These are phyloP conservation scores for Aspergillus asperescens DNA, from an alignment of 495 filamentous ascomycete genomes.

Conservation along the genomic window DNA sequence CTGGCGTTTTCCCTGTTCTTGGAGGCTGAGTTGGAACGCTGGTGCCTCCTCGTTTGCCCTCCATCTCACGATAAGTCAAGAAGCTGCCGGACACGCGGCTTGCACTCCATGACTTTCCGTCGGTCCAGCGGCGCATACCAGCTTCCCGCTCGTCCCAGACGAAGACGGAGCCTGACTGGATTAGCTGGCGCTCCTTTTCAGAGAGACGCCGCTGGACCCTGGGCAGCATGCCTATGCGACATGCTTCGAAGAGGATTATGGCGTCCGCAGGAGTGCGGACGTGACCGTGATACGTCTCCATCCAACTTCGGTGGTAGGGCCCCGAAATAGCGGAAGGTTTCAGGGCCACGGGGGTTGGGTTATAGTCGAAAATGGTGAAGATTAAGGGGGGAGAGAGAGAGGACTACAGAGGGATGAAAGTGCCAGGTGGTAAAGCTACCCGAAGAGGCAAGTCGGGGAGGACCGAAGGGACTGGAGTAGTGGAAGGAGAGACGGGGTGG, in stretches of 20 bases:
- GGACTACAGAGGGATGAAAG: background rate
- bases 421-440: too few species aligned
- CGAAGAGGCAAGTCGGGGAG: conserved; percentile 9
- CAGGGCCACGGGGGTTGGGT: conserved; percentile 24
- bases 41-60: conserved; percentile 78
- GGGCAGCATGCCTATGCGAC: conserved; percentile 80
- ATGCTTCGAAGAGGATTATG: conserved; percentile 96
- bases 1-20: conserved; percentile 71
- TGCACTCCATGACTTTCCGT: conserved; percentile 98
- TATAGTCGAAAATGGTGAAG: conserved; percentile 6
- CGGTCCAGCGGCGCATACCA: conserved; percentile 97
- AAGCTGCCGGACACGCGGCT: conserved; percentile 97
- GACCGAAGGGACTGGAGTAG: conserved; percentile 1
- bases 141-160: conserved; percentile 99
- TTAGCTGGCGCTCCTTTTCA: conserved; percentile 93
- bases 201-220: conserved; percentile 89
- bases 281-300: conserved; percentile 95
- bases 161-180: conserved; percentile 93
- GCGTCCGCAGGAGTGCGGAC: conserved; percentile 91
- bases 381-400: background rate
- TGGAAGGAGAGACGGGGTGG: background rate
- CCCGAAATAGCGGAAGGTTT: conserved; percentile 26
- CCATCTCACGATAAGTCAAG: conserved; percentile 96
- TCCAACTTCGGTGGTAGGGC: conserved; percentile 40
- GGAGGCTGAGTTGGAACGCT: conserved; percentile 47